A percentile compares a stretch with the other conserved stretches of the same genome.
Conservation (phyloP, 2,329 filamentous ascomycete genomes). For the Fusarium algeriense region DNA sequence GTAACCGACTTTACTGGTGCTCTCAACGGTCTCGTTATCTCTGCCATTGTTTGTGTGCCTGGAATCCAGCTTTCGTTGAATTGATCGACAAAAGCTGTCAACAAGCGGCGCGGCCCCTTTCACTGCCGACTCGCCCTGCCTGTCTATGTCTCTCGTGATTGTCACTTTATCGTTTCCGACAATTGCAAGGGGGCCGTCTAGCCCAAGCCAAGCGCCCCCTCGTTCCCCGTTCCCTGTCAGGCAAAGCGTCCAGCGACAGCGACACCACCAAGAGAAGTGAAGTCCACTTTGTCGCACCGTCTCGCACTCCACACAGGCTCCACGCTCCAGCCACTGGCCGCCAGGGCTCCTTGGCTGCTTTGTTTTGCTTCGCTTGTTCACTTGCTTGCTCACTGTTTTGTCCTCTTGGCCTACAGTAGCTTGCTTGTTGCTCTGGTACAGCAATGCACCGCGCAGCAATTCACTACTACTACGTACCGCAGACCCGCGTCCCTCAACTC, state of each 20-base stretch:
- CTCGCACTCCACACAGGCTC: slow-evolving; percentile 36
- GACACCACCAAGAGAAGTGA: slow-evolving; percentile 32
- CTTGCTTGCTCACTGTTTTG: slow-evolving; percentile 12
- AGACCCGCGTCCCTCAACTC: slow-evolving; percentile 1
- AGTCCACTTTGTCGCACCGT: slow-evolving; percentile 32
- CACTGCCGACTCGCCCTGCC: slow-evolving; percentile 27
- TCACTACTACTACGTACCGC: slow-evolving; percentile 2
- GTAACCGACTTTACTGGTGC: neutral
- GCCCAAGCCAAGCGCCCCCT: slow-evolving; percentile 32
- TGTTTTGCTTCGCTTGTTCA: slow-evolving; percentile 8
- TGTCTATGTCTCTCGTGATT: slow-evolving; percentile 31
- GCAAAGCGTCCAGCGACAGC: slow-evolving; percentile 40
- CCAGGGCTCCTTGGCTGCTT: slow-evolving; percentile 27
- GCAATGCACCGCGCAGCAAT: neutral
- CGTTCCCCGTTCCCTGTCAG: slow-evolving; percentile 37
- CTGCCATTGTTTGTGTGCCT: slow-evolving; percentile 1
- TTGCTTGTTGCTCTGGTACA: neutral
- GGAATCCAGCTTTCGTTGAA: slow-evolving; percentile 5
- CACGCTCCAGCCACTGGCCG: slow-evolving; percentile 41
- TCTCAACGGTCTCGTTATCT: slow-evolving; percentile 27
- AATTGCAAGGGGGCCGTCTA: slow-evolving; percentile 26
- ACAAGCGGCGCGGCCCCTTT: slow-evolving; percentile 20
- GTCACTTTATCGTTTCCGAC: slow-evolving; percentile 18
- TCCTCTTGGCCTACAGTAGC: slow-evolving; percentile 3
- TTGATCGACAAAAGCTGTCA: slow-evolving; percentile 18